These are phyloP conservation scores for Curvularia verruculosa DNA, from an alignment of 2,329 filamentous ascomycete species.

Conservation along the genomic window DNA sequence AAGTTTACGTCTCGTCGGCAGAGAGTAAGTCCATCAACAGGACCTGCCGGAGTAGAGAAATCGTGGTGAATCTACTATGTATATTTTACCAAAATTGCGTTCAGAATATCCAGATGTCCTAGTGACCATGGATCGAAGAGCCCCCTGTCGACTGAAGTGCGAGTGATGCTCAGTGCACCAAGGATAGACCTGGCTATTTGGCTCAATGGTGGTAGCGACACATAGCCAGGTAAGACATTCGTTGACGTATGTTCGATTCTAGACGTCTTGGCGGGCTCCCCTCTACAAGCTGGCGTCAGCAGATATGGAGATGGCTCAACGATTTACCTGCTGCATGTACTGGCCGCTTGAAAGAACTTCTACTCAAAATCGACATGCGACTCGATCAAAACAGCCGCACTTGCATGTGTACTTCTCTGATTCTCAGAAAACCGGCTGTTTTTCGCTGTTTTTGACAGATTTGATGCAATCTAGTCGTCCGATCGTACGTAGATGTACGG, in stretches of 20 bases:
- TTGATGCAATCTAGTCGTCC: not conserved
- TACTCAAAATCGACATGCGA: not conserved
- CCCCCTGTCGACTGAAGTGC: not conserved
- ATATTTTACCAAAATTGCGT: not conserved
- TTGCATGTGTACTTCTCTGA: not conserved
- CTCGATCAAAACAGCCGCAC: not conserved
- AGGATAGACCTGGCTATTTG: not conserved
- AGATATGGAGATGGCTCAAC: not conserved
- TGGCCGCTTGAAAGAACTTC: not conserved
- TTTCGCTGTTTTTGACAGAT: not conserved
- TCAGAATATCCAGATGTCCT: not conserved
- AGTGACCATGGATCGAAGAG: not conserved
- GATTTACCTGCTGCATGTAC: not conserved
- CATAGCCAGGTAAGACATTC: not conserved
- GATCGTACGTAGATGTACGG: not conserved
- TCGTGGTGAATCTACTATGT: not conserved
- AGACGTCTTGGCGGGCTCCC: not conserved
- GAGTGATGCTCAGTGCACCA: not conserved
- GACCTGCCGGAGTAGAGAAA: not conserved
- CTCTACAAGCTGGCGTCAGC: not conserved
- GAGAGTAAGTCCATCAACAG: not conserved
- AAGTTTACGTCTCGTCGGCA: slow-evolving; percentile 1
- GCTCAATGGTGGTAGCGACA: not conserved
- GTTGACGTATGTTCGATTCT: not conserved
- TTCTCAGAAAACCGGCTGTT: not conserved